phyloP scores from a whole-genome alignment of 139 green algal genomes.

The Desmodesmus armatus region DNA sequence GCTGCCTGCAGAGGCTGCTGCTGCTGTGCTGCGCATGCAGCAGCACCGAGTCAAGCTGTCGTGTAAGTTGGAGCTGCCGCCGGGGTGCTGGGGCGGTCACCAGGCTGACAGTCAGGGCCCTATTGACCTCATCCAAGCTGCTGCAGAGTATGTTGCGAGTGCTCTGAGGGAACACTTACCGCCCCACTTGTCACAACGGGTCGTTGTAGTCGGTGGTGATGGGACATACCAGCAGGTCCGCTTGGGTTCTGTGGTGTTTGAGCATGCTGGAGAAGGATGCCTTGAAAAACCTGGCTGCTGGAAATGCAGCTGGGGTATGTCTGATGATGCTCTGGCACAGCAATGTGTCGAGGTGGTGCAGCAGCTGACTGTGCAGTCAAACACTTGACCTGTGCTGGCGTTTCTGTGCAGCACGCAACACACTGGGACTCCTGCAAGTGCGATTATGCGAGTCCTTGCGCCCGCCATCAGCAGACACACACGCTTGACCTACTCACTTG shows the following conservation, averaged over 20 bases:
- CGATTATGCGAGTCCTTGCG: too few species aligned
- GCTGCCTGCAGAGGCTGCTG: slow-evolving; percentile 20
- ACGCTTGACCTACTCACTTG: too few species aligned
- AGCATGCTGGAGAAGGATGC: background rate
- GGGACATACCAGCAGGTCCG: background rate
- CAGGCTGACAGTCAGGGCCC: background rate
- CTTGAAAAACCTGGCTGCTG: too few species aligned
- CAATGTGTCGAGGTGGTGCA: background rate
- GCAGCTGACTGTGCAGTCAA: too few species aligned
- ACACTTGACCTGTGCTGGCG: too few species aligned
- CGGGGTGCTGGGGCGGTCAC: background rate
- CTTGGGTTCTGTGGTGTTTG: background rate
- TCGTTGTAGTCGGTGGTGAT: background rate
- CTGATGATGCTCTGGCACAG: slow-evolving; percentile 20
- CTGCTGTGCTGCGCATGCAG: background rate
- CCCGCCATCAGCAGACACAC: too few species aligned
- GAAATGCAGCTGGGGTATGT: background rate
- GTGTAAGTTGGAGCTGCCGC: background rate
- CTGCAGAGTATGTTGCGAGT: slow-evolving; percentile 1
- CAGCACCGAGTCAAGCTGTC: background rate
- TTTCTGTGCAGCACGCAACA: too few species aligned
- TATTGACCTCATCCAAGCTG: background rate
- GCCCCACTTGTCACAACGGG: background rate
- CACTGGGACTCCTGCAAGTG: too few species aligned
- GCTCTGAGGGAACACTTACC: background rate